Percentiles rank a stretch among this genome's conserved stretches.
These are phyloP conservation scores for Paecilomyces niveus DNA, from an alignment of 2,329 filamentous ascomycete species.

Conservation along the genomic window DNA sequence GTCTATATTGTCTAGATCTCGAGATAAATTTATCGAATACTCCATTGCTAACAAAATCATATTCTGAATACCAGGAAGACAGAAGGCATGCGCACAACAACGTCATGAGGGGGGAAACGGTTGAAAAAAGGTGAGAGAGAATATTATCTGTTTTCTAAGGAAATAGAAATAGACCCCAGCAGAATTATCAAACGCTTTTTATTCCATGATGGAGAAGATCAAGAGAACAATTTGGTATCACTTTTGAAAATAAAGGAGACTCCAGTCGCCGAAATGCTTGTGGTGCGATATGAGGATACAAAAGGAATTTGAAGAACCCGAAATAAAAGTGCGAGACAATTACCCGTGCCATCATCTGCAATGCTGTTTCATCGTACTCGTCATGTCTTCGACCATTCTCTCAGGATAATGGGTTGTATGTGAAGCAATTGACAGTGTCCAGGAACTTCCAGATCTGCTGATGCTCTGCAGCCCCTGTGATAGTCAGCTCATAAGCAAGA, in stretches of 20 bases:
- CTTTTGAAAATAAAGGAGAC: not conserved
- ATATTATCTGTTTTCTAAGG: not conserved
- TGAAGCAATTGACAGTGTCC: slow-evolving; percentile 25
- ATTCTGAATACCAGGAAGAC: not conserved
- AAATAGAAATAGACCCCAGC: too few relatives aligned
- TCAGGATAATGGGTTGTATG: slow-evolving; percentile 15
- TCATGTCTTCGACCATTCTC: not conserved
- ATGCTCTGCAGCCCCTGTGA: slow-evolving; percentile 19
- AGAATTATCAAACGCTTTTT: not conserved
- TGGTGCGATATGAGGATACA: not conserved
- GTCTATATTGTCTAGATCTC: too few relatives aligned
- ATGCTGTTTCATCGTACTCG: not conserved
- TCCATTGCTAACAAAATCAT: too few relatives aligned
- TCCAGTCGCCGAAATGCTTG: not conserved
- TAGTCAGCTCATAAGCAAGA: slow-evolving; percentile 19
- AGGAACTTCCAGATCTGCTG: slow-evolving; percentile 31
- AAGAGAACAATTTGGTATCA: not conserved
- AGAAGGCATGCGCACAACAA: not conserved
- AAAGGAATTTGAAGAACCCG: not conserved
- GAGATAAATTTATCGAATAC: too few relatives aligned
- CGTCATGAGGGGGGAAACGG: not conserved
- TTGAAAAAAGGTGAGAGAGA: not conserved
- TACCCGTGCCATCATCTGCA: not conserved
- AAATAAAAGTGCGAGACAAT: not conserved
- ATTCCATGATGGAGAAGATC: not conserved